Evolutionary conservation across 1,284 basidiomycete species (phyloP).

Genomic region (Kwoniella shivajii): DNA sequence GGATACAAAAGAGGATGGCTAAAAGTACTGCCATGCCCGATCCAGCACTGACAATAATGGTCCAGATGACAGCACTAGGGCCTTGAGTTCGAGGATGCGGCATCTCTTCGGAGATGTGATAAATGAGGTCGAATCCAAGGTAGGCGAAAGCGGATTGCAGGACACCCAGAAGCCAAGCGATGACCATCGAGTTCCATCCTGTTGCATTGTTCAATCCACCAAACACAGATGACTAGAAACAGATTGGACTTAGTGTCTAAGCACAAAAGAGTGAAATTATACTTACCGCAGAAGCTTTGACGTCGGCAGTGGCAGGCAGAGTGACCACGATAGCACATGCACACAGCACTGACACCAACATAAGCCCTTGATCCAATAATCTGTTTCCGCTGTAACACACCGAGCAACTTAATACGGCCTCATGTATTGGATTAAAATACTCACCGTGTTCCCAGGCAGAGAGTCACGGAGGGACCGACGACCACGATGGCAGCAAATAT

Average conservation of each 20-base stretch:
- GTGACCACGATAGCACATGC: constrained; percentile 47
- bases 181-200: constrained; percentile 53
- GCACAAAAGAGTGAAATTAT: neutral
- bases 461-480: constrained; percentile 12
- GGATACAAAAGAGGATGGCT: constrained; percentile 68
- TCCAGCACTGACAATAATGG: constrained; percentile 51
- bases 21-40: constrained; percentile 64
- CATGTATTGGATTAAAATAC: neutral
- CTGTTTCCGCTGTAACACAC: constrained; percentile 2
- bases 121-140: constrained; percentile 63
- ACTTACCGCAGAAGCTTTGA: constrained; percentile 21
- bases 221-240: constrained; percentile 54
- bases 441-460: constrained; percentile 9
- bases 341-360: constrained; percentile 42
- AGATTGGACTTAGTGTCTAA: constrained; percentile 6
- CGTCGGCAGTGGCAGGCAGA: constrained; percentile 40
- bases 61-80: constrained; percentile 18
- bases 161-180: constrained; percentile 33
- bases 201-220: constrained; percentile 48
- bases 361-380: constrained; percentile 16
- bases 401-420: neutral
- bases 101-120: constrained; percentile 33
- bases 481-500: constrained; percentile 20
- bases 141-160: constrained; percentile 36
- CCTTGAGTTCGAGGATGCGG: constrained; percentile 26